Conservation (phyloP, 106 monocot genomes). For the Alisma plantagoaquatica region DNA sequence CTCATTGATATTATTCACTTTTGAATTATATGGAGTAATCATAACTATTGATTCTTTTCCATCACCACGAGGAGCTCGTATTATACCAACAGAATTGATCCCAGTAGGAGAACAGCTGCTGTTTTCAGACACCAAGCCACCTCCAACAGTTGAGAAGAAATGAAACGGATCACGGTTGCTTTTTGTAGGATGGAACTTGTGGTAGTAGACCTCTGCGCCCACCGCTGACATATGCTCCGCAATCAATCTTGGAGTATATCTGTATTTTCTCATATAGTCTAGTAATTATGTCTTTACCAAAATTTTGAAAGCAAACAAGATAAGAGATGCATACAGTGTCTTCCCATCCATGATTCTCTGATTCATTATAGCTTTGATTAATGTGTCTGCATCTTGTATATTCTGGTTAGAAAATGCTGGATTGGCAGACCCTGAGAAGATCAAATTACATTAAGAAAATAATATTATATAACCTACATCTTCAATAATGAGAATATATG, state of each 20-base stretch:
- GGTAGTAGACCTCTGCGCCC: conserved; percentile 79
- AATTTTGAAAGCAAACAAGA: conserved; percentile 1
- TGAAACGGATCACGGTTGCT: conserved; percentile 40
- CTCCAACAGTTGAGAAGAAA: conserved; percentile 47
- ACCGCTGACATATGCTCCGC: conserved; percentile 38
- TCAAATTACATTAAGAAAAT: too few species aligned
- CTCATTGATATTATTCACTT: conserved; percentile 33
- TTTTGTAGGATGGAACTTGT: conserved; percentile 33
- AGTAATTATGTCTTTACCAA: too few species aligned
- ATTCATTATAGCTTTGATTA: conserved; percentile 38
- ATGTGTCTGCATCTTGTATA: conserved; percentile 49
- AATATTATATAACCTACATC: too few species aligned
- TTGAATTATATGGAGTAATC: conserved; percentile 73
- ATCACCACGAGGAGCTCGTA: conserved; percentile 81
- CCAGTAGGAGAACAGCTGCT: conserved; percentile 36
- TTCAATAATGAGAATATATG: too few species aligned
- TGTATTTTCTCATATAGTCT: too few species aligned
- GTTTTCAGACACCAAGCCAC: conserved; percentile 10
- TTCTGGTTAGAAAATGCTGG: conserved; percentile 57
- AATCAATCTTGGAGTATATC: conserved; percentile 51
- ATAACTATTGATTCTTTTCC: conserved; percentile 95
- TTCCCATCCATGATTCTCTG: conserved; percentile 3
- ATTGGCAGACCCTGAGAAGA: conserved; percentile 64
- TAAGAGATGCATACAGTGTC: conserved; percentile 29
- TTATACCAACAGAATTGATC: conserved; percentile 60